phyloP scores from a whole-genome alignment of 192 early-diverging fungal species.

The Coemansia biformis region DNA sequence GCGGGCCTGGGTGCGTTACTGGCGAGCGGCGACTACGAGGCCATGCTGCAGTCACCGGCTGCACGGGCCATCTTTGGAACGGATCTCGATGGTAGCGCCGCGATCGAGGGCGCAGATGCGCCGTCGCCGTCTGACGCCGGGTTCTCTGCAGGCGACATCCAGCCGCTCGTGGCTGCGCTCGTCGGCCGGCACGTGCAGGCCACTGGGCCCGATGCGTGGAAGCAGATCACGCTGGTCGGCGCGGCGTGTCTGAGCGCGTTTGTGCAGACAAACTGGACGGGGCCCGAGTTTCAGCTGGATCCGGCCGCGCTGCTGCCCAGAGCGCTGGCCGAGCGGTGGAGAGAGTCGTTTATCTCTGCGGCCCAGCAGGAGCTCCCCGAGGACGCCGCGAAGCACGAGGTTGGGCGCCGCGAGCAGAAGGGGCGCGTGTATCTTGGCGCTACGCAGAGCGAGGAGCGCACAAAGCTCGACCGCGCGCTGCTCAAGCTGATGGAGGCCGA shows the following conservation, averaged over 20 bases:
- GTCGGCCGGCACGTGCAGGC: constrained; percentile 7
- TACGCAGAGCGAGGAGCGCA: constrained; percentile 29
- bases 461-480: constrained; percentile 19
- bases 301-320: constrained; percentile 55
- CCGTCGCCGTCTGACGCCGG: constrained; percentile 37
- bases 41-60: constrained; percentile 40
- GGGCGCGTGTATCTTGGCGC: constrained; percentile 42
- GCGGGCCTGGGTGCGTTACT: constrained; percentile 6
- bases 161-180: constrained; percentile 23
- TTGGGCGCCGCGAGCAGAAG: constrained; percentile 37
- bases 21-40: constrained; percentile 51
- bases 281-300: constrained; percentile 64
- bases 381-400: constrained; percentile 36
- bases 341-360: constrained; percentile 26
- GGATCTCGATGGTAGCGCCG: constrained; percentile 18
- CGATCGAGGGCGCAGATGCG: constrained; percentile 5
- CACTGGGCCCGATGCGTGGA: constrained; percentile 13
- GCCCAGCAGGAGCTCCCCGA: constrained; percentile 33
- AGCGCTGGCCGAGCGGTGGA: constrained; percentile 14
- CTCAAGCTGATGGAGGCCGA: constrained; percentile 62
- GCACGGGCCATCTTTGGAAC: constrained; percentile 54
- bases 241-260: constrained; percentile 74
- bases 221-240: constrained; percentile 49
- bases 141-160: constrained; percentile 41
- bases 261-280: constrained; percentile 85